Conservation (phyloP, 371 early-diverging fungal species). For the Lichtheimia ramosa region DNA sequence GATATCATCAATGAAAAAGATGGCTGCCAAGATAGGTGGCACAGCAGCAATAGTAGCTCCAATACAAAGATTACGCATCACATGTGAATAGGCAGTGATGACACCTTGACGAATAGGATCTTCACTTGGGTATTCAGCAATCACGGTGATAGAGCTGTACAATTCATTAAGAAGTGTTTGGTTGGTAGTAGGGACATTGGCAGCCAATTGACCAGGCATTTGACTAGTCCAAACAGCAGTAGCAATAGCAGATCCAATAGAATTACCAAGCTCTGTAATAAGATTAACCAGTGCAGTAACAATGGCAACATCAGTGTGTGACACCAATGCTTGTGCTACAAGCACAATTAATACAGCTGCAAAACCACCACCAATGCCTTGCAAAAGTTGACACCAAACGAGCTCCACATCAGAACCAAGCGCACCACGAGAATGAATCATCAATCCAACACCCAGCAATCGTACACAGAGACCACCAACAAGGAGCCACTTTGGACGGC, state of each 20-base stretch:
- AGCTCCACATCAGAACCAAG: conserved; percentile 38
- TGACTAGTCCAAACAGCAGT: conserved; percentile 51
- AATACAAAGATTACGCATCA: conserved; percentile 27
- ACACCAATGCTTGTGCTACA: conserved; percentile 20
- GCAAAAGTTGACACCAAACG: conserved; percentile 41
- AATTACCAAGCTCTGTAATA: conserved; percentile 33
- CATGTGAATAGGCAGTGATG: conserved; percentile 31
- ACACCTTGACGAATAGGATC: conserved; percentile 25
- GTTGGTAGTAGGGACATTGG: conserved; percentile 40
- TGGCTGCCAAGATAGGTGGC: conserved; percentile 13
- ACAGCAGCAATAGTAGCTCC: conserved; percentile 18
- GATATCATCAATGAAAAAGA: conserved; percentile 16
- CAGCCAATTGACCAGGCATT: conserved; percentile 33
- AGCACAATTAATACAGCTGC: conserved; percentile 25
- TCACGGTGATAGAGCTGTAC: conserved; percentile 16
- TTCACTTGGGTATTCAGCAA: conserved; percentile 13
- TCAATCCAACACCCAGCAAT: conserved; percentile 41
- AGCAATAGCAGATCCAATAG: conserved; percentile 43
- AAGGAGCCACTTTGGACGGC: conserved; percentile 15
- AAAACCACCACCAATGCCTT: conserved; percentile 48
- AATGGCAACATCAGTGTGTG: conserved; percentile 37
- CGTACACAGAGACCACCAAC: conserved; percentile 31
- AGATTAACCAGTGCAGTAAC: conserved; percentile 41
- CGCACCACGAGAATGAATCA: conserved; percentile 49
- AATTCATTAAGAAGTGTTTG: conserved; percentile 19